A percentile compares a stretch with the other conserved stretches of the same genome.
Evolutionary conservation across 2,329 filamentous ascomycete genomes (phyloP).

Genomic region (Aspergillus nomiae): DNA sequence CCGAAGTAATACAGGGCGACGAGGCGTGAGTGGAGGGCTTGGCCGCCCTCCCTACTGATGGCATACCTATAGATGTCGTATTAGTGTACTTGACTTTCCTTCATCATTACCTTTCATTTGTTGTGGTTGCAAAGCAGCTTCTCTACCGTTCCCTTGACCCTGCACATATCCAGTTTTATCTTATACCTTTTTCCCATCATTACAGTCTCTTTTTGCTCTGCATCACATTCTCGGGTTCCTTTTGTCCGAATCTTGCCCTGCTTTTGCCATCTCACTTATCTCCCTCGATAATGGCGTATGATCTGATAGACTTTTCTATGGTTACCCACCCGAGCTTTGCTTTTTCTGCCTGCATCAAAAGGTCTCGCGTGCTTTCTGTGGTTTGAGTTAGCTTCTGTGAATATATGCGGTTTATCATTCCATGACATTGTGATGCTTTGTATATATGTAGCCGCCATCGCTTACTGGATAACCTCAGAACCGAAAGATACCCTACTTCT

Average conservation of each 20-base stretch:
- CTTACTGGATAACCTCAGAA: background rate
- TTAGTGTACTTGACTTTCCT: conserved; percentile 4
- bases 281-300: conserved; percentile 1
- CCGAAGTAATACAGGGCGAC: conserved; percentile 21
- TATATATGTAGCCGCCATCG: background rate
- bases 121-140: conserved; percentile 1
- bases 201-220: conserved; percentile 19
- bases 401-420: background rate
- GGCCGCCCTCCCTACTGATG: conserved; percentile 37
- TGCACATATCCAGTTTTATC: conserved; percentile 15
- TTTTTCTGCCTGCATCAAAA: conserved; percentile 4
- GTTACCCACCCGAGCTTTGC: conserved; percentile 7
- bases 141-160: conserved; percentile 12
- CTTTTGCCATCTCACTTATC: conserved; percentile 1
- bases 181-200: conserved; percentile 1
- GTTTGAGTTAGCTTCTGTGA: conserved; percentile 1
- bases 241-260: conserved; percentile 6
- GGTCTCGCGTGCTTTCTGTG: background rate
- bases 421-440: background rate
- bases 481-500: background rate
- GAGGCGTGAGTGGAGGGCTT: conserved; percentile 31
- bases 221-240: conserved; percentile 11
- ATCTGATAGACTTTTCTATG: conserved; percentile 18
- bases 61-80: background rate
- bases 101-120: conserved; percentile 4